Base-by-base conservation (phyloP, 169 alveolate genomes). In the Amoebophrya sp. region DNA sequence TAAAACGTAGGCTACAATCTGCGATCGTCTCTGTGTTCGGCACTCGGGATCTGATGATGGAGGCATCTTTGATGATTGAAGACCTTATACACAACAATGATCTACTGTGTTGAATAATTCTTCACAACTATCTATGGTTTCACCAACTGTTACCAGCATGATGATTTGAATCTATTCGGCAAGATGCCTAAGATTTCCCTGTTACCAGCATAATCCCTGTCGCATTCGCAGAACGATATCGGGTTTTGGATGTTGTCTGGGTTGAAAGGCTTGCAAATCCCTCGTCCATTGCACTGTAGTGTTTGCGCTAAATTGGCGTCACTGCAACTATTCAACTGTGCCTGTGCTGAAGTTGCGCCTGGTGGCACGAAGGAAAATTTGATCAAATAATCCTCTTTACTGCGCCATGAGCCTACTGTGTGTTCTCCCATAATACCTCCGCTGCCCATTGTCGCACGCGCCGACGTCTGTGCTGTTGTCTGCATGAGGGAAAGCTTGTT, bases 11-110 rank as follows among this genome's bases (percentile, higher is more conserved):
- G 93, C 93, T 41, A 65, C 91, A 36, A 38, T 77, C 78, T 92
- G 93, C 6, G 92, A 89, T 83, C 89, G 89, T 33, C 93, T 89
- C 29, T 41, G 36, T 29, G 93, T 92, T 33, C 93, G 93, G 89
- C 93, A 92, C 91, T 92, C 93, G 0, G 93, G 93, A 77, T 92
- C 93, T 2, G 65, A 18, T n/a, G n/a, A n/a, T n/a, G n/a, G n/a
- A n/a, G n/a, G n/a, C n/a, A n/a, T n/a, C n/a, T n/a, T n/a, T n/a
- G n/a, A n/a, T n/a, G n/a, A n/a, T n/a, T n/a, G n/a, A n/a, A n/a
- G n/a, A n/a, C n/a, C n/a, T n/a, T n/a, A n/a, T n/a, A n/a, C n/a
- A n/a, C n/a, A n/a, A n/a, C n/a, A n/a, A n/a, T n/a, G n/a, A n/a
- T n/a, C n/a, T n/a, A n/a, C n/a, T n/a, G n/a, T n/a, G n/a, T n/a